Evolutionary conservation across 345 rosid genomes (phyloP).

Genomic region (Citrus medica): DNA sequence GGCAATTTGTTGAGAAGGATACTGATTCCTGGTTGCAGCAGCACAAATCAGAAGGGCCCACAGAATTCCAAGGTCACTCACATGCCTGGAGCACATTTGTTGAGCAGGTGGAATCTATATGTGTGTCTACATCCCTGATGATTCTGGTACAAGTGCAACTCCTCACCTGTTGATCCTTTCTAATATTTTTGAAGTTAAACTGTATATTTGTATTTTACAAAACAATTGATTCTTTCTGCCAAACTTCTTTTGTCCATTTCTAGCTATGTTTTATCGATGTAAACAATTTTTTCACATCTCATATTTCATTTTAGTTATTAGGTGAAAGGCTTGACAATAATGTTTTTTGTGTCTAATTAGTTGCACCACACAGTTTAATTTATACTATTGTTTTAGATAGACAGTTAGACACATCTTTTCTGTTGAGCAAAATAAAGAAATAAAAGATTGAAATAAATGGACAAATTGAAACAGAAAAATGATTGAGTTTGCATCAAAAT

Average conservation of each 20-base stretch:
- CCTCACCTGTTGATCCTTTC: background rate
- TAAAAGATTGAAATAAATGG: background rate
- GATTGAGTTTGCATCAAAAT: background rate
- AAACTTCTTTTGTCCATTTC: background rate
- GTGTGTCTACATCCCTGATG: constrained; percentile 73
- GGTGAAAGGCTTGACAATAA: background rate
- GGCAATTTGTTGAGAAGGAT: constrained; percentile 15
- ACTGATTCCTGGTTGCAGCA: constrained; percentile 16
- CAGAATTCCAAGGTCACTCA: constrained; percentile 36
- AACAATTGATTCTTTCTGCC: background rate
- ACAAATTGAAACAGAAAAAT: background rate
- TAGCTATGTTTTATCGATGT: background rate
- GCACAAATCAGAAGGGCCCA: constrained; percentile 26
- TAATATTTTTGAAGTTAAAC: background rate
- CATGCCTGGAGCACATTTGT: constrained; percentile 79
- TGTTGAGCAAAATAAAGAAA: background rate
- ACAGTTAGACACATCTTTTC: background rate
- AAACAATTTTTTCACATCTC: background rate
- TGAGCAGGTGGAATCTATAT: constrained; percentile 81
- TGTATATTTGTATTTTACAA: background rate
- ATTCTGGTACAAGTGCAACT: constrained; percentile 60
- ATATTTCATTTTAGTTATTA: background rate
- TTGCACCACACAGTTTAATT: background rate
- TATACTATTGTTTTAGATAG: background rate
- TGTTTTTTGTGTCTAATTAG: background rate